Evolutionary conservation across 1,139 yeast genomes (phyloP).

Genomic region (Suhomyces guaymorum): DNA sequence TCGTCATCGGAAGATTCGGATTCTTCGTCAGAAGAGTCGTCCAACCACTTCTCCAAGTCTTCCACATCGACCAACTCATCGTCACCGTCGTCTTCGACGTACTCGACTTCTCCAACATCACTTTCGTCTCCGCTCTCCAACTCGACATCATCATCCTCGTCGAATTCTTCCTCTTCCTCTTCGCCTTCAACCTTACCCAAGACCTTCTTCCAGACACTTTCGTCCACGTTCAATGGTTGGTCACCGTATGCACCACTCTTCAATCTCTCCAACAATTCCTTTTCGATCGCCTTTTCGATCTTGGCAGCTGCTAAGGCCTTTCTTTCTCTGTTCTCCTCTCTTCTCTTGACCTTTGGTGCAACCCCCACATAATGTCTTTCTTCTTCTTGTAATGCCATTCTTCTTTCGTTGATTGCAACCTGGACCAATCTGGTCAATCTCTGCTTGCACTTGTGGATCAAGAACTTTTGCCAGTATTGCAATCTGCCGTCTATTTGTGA

Average conservation of each 20-base stretch:
- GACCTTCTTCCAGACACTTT: conserved; percentile 91
- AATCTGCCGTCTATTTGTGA: conserved; percentile 84
- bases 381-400: conserved; percentile 85
- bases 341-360: conserved; percentile 89
- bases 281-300: conserved; percentile 94
- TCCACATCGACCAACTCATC: conserved; percentile 90
- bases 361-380: conserved; percentile 92
- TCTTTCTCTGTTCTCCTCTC: conserved; percentile 92
- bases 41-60: conserved; percentile 89
- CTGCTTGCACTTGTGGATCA: conserved; percentile 92
- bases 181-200: conserved; percentile 68
- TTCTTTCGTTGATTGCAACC: conserved; percentile 93
- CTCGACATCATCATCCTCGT: conserved; percentile 59
- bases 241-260: conserved; percentile 99
- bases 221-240: conserved; percentile 94
- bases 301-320: conserved; percentile 96
- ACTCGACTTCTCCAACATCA: conserved; percentile 80
- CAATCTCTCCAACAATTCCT: conserved; percentile 87
- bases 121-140: conserved; percentile 58
- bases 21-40: conserved; percentile 49
- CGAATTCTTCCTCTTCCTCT: conserved; percentile 64
- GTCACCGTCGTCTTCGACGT: conserved; percentile 82
- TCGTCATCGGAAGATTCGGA: conserved; percentile 20
- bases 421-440: conserved; percentile 91
- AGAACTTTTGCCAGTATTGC: conserved; percentile 89